Evolutionary conservation across 192 early-diverging fungal species (phyloP).

Genomic region (Linnemannia exigua): DNA sequence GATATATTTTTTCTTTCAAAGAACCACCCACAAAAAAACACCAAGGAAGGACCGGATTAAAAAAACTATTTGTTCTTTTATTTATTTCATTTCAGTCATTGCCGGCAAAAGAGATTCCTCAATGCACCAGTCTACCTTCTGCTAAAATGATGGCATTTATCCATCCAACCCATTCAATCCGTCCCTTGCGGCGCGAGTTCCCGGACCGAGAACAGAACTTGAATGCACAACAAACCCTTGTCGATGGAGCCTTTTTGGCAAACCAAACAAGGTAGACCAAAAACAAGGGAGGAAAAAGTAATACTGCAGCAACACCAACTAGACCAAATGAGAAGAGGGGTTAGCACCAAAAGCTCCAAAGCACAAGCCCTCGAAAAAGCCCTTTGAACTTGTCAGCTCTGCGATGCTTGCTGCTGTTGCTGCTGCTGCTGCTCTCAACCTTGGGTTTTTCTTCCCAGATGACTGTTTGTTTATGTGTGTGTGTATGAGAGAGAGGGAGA

Average conservation of each 20-base stretch:
- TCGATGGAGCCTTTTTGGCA: too few species aligned
- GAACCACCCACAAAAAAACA: neutral
- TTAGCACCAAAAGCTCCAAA: neutral
- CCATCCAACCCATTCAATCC: too few species aligned
- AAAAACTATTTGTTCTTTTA: neutral
- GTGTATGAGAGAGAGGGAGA: neutral
- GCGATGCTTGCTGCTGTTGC: neutral
- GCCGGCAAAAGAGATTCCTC: neutral
- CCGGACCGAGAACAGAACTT: too few species aligned
- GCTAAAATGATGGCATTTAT: too few species aligned
- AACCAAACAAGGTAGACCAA: too few species aligned
- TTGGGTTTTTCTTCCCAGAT: neutral
- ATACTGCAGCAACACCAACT: too few species aligned
- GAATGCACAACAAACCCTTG: too few species aligned
- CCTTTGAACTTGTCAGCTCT: neutral
- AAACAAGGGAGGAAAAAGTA: too few species aligned
- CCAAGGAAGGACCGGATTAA: too few species aligned
- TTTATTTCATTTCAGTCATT: neutral
- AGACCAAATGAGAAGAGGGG: too few species aligned
- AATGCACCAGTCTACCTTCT: neutral
- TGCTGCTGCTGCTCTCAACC: neutral
- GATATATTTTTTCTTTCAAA: neutral
- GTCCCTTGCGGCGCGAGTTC: neutral
- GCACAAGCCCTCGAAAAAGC: slow-evolving; percentile 6
- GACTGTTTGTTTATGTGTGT: neutral